Evolutionary conservation across 257 asterid genomes (phyloP).

Genomic region (Penstemon davidsonii): DNA sequence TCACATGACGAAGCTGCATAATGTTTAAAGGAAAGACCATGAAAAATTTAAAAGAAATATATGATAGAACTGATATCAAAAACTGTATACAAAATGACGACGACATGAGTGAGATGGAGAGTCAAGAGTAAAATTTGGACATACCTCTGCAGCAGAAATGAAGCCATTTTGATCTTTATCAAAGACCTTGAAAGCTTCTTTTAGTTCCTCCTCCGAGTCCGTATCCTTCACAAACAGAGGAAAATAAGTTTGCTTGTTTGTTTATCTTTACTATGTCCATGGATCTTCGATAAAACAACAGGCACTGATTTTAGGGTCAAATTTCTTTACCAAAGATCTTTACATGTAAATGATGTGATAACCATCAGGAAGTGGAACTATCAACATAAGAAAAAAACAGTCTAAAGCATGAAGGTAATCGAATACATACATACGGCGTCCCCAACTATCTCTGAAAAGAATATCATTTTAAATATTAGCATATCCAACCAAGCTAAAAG

Average conservation of each 20-base stretch:
- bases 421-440: neutral
- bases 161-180: too few species aligned
- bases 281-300: too few species aligned
- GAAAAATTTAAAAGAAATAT: neutral
- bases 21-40: neutral
- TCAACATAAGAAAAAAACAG: too few species aligned
- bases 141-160: slow-evolving; percentile 37
- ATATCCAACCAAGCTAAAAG: neutral
- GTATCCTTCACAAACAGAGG: slow-evolving; percentile 44
- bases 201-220: slow-evolving; percentile 34
- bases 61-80: neutral
- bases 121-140: neutral
- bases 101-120: neutral
- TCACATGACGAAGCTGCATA: slow-evolving; percentile 57
- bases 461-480: neutral
- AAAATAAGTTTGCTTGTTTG: too few species aligned
- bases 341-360: too few species aligned
- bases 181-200: too few species aligned
- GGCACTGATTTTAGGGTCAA: too few species aligned
- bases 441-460: neutral
- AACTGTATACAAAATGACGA: neutral
- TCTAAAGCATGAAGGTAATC: too few species aligned
- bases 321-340: too few species aligned
- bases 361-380: too few species aligned
- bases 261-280: too few species aligned